A percentile compares a stretch with the other conserved stretches of the same genome.
Conservation (phyloP, 805 yeast species). For the Maudiozyma serrabonitensis region DNA sequence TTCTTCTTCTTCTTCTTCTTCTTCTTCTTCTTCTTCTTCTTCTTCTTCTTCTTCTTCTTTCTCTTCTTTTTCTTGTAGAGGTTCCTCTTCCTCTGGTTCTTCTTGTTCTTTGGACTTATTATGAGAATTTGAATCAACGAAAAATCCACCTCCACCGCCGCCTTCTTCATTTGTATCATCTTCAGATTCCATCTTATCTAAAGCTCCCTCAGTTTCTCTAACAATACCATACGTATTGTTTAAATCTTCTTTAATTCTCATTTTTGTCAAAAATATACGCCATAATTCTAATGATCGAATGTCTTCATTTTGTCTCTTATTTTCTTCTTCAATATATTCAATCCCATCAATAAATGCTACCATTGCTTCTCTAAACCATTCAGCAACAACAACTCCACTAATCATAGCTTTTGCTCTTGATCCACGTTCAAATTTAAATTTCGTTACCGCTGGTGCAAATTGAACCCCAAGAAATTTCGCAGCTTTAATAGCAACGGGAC, state of each 20-base stretch:
- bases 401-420: constrained; percentile 49
- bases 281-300: constrained; percentile 36
- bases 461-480: constrained; percentile 63
- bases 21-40: constrained; percentile 5
- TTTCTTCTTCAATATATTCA: constrained; percentile 26
- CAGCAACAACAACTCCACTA: constrained; percentile 69
- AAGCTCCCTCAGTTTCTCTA: constrained; percentile 4
- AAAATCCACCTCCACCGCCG: too few species aligned
- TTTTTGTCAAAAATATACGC: constrained; percentile 28
- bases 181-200: neutral
- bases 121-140: too few species aligned
- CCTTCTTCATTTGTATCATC: constrained; percentile 1
- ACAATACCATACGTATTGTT: constrained; percentile 38
- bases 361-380: constrained; percentile 35
- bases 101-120: neutral
- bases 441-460: constrained; percentile 79
- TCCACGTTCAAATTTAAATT: constrained; percentile 60
- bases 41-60: constrained; percentile 4
- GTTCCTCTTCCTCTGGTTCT: neutral
- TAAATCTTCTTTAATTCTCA: constrained; percentile 29
- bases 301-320: constrained; percentile 35
- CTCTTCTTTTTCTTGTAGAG: neutral
- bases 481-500: constrained; percentile 53
- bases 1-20: constrained; percentile 6
- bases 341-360: constrained; percentile 23